Evolutionary conservation across 1,284 basidiomycete species (phyloP), one percentile per base, ranked within the genome.

Genomic region (Neolentinus lepideus): DNA sequence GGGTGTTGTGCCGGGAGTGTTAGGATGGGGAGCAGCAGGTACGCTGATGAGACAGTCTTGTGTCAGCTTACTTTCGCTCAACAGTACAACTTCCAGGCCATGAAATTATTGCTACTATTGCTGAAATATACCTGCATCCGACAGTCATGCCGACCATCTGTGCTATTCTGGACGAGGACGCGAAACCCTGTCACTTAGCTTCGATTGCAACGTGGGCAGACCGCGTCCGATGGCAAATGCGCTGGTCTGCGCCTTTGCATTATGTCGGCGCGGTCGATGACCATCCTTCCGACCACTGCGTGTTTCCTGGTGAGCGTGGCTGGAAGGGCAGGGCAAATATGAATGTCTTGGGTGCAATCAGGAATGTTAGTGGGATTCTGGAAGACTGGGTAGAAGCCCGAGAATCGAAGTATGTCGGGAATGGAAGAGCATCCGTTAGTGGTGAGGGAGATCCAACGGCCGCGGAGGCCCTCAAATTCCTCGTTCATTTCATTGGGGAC

Each of bases 21-120:
- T 56, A n/a, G 60, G 59, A 3, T 61, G 60, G 60, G 60, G 60
- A 2, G 59, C 59, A 22, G 60, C 55, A 53, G 60, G 60, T 61
- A 38, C 25, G 53, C 4, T 21, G 38, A 6, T 16, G n/a, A 8
- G 54, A 12, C 22, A 35, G 6, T 35, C 45, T 9, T 21, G 22
- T 19, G 24, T 11, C 3, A 48, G 35, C 31, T 43, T 14, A 38
- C 35, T 57, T 24, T 25, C 21, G 9, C 26, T n/a, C 11, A 36
- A 21, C 50, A 19, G 6, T n/a, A 16, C 31, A 11, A 0, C 52
- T 10, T 50, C 12, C 65, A 80, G 93, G 94, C 14, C 94, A 97
- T 63, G 89, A 95, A 72, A 89, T 96, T 50, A 83, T 94, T 1
- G 94, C 93, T 1, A 94, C 93, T 3, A 92, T 98, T 56, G 94